Percentiles rank a stretch among this genome's conserved stretches.
phyloP scores from a whole-genome alignment of 371 early-diverging fungal species.

The Apophysomyces sp. region DNA sequence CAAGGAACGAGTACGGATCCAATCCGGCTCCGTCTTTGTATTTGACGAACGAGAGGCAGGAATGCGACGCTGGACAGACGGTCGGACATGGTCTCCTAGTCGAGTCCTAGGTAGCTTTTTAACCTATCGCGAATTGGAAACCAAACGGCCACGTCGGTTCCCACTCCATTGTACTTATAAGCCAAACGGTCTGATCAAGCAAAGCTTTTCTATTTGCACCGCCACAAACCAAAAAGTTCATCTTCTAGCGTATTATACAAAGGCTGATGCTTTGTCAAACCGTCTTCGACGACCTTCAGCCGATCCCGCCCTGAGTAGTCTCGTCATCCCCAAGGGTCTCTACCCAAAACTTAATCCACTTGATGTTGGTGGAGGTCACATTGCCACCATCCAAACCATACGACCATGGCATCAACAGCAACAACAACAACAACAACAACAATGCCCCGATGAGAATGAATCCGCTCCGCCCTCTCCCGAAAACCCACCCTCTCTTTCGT shows the following conservation, averaged over 20 bases:
- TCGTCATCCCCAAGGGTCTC: constrained; percentile 54
- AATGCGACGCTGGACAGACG: constrained; percentile 92
- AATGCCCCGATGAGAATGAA: background rate
- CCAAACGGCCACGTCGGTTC: constrained; percentile 40
- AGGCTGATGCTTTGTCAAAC: constrained; percentile 63
- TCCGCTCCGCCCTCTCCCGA: constrained; percentile 15
- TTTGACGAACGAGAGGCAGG: constrained; percentile 89
- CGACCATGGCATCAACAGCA: constrained; percentile 19
- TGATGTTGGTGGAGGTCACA: constrained; percentile 38
- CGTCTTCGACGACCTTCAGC: constrained; percentile 47
- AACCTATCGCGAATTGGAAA: constrained; percentile 77
- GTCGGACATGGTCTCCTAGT: constrained; percentile 85
- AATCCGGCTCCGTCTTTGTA: constrained; percentile 85
- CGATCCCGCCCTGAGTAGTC: constrained; percentile 39
- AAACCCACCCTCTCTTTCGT: constrained; percentile 28
- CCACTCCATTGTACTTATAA: constrained; percentile 45
- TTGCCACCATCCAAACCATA: constrained; percentile 29
- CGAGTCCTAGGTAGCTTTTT: constrained; percentile 82
- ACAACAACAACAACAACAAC: constrained; percentile 12
- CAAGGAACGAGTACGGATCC: constrained; percentile 73
- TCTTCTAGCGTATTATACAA: constrained; percentile 83
- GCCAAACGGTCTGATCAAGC: constrained; percentile 80
- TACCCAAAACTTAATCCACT: constrained; percentile 56
- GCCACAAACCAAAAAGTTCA: constrained; percentile 77
- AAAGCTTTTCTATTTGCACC: constrained; percentile 82